Evolutionary conservation across 768 basidiomycete species (phyloP).

Genomic region (Termitomyces sp.): DNA sequence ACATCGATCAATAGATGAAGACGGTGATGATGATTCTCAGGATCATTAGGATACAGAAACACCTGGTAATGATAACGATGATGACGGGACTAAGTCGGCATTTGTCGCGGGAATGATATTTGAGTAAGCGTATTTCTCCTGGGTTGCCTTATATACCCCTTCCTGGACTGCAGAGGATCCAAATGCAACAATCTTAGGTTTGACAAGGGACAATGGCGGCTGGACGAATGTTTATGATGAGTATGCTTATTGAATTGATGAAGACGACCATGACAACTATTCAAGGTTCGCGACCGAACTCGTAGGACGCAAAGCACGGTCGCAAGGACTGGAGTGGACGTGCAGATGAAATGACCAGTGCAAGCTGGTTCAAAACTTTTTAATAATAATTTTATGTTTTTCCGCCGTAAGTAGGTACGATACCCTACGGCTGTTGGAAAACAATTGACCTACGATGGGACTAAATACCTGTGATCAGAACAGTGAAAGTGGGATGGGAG

Average conservation of each 20-base stretch:
- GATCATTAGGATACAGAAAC: constrained; percentile 57
- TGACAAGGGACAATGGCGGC: constrained; percentile 58
- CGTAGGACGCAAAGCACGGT: constrained; percentile 68
- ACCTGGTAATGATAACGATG: constrained; percentile 30
- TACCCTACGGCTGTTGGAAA: background rate
- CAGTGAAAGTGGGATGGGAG: no score
- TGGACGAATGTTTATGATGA: constrained; percentile 80
- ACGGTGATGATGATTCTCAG: constrained; percentile 56
- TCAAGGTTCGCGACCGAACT: constrained; percentile 80
- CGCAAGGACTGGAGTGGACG: constrained; percentile 61
- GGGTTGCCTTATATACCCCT: constrained; percentile 76
- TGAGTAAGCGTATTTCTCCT: constrained; percentile 67
- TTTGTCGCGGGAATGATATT: constrained; percentile 88
- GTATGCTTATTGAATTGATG: constrained; percentile 8
- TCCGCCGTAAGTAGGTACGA: background rate
- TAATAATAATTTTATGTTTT: background rate
- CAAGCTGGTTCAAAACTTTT: constrained; percentile 66
- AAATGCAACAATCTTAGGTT: constrained; percentile 27
- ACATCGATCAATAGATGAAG: constrained; percentile 30
- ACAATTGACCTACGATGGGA: background rate
- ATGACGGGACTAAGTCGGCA: constrained; percentile 71
- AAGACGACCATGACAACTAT: background rate
- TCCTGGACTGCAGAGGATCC: constrained; percentile 35
- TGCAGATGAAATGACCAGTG: constrained; percentile 65
- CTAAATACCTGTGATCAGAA: background rate